Evolutionary conservation across 345 rosid species (phyloP).

Genomic region (Schrenkiella parvula): DNA sequence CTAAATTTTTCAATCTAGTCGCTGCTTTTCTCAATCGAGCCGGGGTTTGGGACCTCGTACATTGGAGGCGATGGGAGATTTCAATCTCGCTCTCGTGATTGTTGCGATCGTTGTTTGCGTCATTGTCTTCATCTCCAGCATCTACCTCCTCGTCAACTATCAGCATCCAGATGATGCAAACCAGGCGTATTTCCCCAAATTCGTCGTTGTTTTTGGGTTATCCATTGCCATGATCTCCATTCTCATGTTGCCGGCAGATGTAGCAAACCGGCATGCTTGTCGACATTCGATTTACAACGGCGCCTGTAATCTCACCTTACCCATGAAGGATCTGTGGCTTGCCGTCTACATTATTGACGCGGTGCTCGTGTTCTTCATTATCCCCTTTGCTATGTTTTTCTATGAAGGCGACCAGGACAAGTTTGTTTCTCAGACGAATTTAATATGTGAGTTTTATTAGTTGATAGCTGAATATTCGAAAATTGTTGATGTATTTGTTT

Average conservation of each 20-base stretch:
- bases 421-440: slow-evolving; percentile 44
- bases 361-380: slow-evolving; percentile 89
- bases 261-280: slow-evolving; percentile 95
- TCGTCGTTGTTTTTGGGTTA: slow-evolving; percentile 92
- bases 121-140: slow-evolving; percentile 76
- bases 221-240: slow-evolving; percentile 83
- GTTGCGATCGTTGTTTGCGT: slow-evolving; percentile 85
- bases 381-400: slow-evolving; percentile 96
- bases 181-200: slow-evolving; percentile 95
- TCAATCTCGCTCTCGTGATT: slow-evolving; percentile 92
- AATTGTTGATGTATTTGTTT: neutral
- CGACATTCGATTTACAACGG: slow-evolving; percentile 85
- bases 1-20: slow-evolving; percentile 6
- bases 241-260: slow-evolving; percentile 94
- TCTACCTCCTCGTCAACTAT: slow-evolving; percentile 91
- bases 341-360: slow-evolving; percentile 81
- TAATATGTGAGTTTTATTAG: neutral
- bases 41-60: slow-evolving; percentile 21
- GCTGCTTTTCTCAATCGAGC: slow-evolving; percentile 25
- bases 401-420: slow-evolving; percentile 99
- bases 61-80: slow-evolving; percentile 70
- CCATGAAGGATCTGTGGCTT: slow-evolving; percentile 99
- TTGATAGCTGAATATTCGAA: neutral
- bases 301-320: slow-evolving; percentile 86
- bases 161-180: slow-evolving; percentile 98